Conservation (phyloP, 2,329 filamentous ascomycete genomes). For the Verticillium dahliae region DNA sequence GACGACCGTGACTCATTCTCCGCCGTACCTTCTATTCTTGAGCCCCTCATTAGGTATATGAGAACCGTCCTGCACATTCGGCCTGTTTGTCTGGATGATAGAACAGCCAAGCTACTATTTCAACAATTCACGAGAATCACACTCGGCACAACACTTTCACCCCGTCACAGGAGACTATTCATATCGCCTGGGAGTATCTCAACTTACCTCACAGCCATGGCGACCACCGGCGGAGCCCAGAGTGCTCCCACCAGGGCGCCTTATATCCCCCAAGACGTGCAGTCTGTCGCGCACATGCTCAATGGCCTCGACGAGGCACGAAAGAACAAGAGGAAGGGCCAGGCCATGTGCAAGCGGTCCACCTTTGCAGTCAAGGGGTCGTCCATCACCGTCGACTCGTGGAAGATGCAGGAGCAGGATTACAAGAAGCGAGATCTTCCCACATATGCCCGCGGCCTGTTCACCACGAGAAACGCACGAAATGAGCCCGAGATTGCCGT, state of each 20-base stretch:
- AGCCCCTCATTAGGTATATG: neutral
- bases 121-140: neutral
- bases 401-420: conserved; percentile 81
- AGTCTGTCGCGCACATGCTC: conserved; percentile 61
- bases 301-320: conserved; percentile 51
- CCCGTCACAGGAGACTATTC: neutral
- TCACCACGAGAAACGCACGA: conserved; percentile 67
- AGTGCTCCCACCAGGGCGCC: conserved; percentile 42
- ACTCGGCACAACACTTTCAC: neutral
- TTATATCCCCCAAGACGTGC: conserved; percentile 61
- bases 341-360: conserved; percentile 72
- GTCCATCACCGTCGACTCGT: conserved; percentile 72
- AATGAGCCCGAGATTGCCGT: conserved; percentile 72
- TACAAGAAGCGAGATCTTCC: conserved; percentile 85
- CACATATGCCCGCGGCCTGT: conserved; percentile 88
- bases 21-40: neutral
- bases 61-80: neutral
- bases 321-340: conserved; percentile 45
- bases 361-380: conserved; percentile 63
- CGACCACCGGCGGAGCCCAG: neutral
- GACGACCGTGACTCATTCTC: neutral
- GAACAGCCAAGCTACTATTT: neutral
- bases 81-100: neutral
- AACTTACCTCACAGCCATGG: conserved; percentile 3
- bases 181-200: neutral